phyloP scores from a whole-genome alignment of 352 stramenopile genomes.

The Phytophthora pinifolia region DNA sequence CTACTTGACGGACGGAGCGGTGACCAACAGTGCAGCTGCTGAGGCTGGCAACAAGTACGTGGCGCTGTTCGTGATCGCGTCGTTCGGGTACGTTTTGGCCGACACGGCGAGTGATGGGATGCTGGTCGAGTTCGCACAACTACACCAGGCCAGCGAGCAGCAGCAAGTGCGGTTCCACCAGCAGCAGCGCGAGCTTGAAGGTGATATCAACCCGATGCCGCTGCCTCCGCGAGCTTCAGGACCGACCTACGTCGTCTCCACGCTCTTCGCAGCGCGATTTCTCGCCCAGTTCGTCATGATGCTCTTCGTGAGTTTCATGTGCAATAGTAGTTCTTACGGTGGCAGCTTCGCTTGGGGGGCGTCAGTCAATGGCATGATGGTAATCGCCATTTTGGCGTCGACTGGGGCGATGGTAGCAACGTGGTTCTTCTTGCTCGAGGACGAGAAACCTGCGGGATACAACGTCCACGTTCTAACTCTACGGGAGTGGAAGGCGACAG shows the following conservation, averaged over 20 bases:
- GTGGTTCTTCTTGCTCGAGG: conserved; percentile 42
- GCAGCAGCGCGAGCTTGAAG: conserved; percentile 22
- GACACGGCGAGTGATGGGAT: conserved; percentile 47
- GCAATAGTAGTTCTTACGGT: conserved; percentile 53
- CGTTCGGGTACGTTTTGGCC: conserved; percentile 49
- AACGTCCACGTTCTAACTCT: conserved; percentile 22
- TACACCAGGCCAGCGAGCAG: conserved; percentile 25
- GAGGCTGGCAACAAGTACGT: conserved; percentile 45
- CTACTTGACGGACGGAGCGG: conserved; percentile 38
- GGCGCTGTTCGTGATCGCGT: conserved; percentile 48
- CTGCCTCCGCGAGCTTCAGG: conserved; percentile 13
- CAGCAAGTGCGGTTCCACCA: conserved; percentile 30
- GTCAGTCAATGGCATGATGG: conserved; percentile 47
- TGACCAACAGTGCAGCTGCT: conserved; percentile 40
- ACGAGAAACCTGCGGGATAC: conserved; percentile 25
- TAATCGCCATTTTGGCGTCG: conserved; percentile 35
- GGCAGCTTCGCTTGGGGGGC: conserved; percentile 50
- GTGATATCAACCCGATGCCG: conserved; percentile 14
- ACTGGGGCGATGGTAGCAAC: conserved; percentile 25
- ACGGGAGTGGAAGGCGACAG: conserved; percentile 13
- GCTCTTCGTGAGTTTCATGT: conserved; percentile 51
- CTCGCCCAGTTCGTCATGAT: conserved; percentile 38
- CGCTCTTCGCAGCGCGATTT: conserved; percentile 41
- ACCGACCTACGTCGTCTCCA: conserved; percentile 39
- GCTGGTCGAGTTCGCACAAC: conserved; percentile 46